Evolutionary conservation across 371 early-diverging fungal genomes (phyloP).

Genomic region (Choanephora cucurbitarum): DNA sequence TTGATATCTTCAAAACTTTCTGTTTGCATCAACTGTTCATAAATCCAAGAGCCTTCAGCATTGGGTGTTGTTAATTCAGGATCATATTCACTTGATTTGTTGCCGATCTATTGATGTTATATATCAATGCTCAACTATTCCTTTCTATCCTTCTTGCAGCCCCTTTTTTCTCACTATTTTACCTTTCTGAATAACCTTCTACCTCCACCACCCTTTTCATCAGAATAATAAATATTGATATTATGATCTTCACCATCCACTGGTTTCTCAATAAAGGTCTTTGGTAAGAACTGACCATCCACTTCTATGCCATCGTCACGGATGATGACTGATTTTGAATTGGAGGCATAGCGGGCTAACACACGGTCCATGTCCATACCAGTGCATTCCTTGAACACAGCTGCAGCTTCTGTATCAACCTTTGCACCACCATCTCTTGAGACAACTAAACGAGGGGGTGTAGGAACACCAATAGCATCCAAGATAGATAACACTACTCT

Average conservation of each 20-base stretch:
- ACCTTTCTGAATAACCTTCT: slow-evolving; percentile 95
- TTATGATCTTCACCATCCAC: slow-evolving; percentile 97
- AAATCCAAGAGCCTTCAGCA: slow-evolving; percentile 86
- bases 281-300: slow-evolving; percentile 68
- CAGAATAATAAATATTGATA: slow-evolving; percentile 93
- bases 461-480: slow-evolving; percentile 84
- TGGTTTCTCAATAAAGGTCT: slow-evolving; percentile 99
- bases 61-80: slow-evolving; percentile 70
- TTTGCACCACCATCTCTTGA: slow-evolving; percentile 75
- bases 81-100: slow-evolving; percentile 94
- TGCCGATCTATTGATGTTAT: slow-evolving; percentile 82
- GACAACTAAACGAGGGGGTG: slow-evolving; percentile 80
- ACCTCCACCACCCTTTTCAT: slow-evolving; percentile 87
- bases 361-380: slow-evolving; percentile 57
- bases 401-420: slow-evolving; percentile 46
- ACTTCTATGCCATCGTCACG: slow-evolving; percentile 73
- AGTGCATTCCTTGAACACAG: slow-evolving; percentile 44
- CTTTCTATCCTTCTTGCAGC: too few relatives aligned
- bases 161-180: too few relatives aligned
- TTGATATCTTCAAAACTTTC: slow-evolving; percentile 97
- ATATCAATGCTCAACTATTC: too few relatives aligned
- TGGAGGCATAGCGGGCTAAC: slow-evolving; percentile 29
- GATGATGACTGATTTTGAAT: slow-evolving; percentile 24
- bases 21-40: slow-evolving; percentile 94
- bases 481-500: slow-evolving; percentile 86